These are phyloP conservation scores for Trypanosoma scelopori DNA, from an alignment of 208 protist species.

Conservation along the genomic window DNA sequence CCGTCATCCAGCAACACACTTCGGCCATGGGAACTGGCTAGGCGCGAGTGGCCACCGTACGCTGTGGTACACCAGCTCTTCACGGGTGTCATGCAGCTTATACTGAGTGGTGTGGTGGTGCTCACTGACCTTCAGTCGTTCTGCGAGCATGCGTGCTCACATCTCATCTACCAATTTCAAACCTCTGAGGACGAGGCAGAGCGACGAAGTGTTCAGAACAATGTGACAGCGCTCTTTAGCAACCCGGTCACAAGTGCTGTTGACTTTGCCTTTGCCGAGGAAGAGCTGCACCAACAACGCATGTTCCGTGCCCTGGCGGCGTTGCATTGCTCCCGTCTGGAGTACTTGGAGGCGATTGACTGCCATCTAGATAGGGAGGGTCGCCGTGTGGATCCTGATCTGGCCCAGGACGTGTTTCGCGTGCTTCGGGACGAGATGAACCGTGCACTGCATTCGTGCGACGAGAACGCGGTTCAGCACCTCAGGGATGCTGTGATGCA, in stretches of 20 bases:
- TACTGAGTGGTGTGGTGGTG: constrained; percentile 20
- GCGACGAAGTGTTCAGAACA: constrained; percentile 36
- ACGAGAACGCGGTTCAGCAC: constrained; percentile 2
- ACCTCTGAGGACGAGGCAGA: constrained; percentile 34
- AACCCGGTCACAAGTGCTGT: constrained; percentile 21
- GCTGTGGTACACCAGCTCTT: constrained; percentile 39
- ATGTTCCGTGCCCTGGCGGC: constrained; percentile 65
- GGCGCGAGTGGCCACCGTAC: constrained; percentile 52
- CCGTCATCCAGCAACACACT: constrained; percentile 7
- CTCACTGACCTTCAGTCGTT: constrained; percentile 21
- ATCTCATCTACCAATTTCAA: constrained; percentile 61
- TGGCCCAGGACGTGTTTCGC: constrained; percentile 55
- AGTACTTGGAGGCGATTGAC: constrained; percentile 65
- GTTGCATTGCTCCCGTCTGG: constrained; percentile 38
- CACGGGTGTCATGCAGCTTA: constrained; percentile 19
- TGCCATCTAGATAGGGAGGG: constrained; percentile 57
- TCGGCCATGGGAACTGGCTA: constrained; percentile 35
- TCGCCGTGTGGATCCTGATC: constrained; percentile 37
- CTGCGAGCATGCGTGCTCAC: constrained; percentile 38
- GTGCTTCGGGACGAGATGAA: constrained; percentile 56
- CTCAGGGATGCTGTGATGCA: constrained; percentile 63
- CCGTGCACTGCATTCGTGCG: constrained; percentile 11
- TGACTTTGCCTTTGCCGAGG: constrained; percentile 32
- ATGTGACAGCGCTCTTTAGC: constrained; percentile 39
- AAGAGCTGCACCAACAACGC: constrained; percentile 43